Conservation (phyloP, 2,329 filamentous ascomycete genomes). For the Nemania sp. region DNA sequence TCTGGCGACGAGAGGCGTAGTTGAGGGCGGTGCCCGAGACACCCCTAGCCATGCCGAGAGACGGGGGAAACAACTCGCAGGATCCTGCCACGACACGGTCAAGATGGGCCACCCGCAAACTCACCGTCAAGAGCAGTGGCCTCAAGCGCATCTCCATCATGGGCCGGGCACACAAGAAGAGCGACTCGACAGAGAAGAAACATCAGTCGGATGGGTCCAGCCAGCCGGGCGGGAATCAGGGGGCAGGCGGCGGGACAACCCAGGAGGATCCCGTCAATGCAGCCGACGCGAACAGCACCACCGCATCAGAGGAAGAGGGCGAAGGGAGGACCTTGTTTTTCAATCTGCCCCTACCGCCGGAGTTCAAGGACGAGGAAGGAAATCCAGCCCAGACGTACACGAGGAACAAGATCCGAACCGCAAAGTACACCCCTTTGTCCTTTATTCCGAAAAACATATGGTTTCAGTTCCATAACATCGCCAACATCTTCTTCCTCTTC, state of each 20-base stretch:
- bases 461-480: slow-evolving; percentile 98
- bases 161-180: slow-evolving; percentile 70
- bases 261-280: slow-evolving; percentile 43
- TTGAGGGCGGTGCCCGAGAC: slow-evolving; percentile 51
- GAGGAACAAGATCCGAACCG: slow-evolving; percentile 95
- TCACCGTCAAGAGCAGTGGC: slow-evolving; percentile 73
- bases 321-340: slow-evolving; percentile 73
- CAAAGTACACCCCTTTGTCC: slow-evolving; percentile 94
- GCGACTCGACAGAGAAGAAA: slow-evolving; percentile 71
- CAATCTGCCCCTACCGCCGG: slow-evolving; percentile 77
- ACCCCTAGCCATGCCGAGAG: slow-evolving; percentile 44
- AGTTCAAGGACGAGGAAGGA: slow-evolving; percentile 80
- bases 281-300: slow-evolving; percentile 44
- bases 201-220: slow-evolving; percentile 47
- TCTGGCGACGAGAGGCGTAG: slow-evolving; percentile 48
- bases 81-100: slow-evolving; percentile 72
- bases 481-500: slow-evolving; percentile 98
- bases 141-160: slow-evolving; percentile 84
- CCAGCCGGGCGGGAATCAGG: slow-evolving; percentile 39
- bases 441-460: slow-evolving; percentile 97
- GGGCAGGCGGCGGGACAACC: slow-evolving; percentile 36
- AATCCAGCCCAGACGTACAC: slow-evolving; percentile 71
- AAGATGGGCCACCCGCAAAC: slow-evolving; percentile 94
- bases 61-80: slow-evolving; percentile 37
- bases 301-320: slow-evolving; percentile 46